Evolutionary conservation across 2,329 filamentous ascomycete species (phyloP), one percentile per base, ranked within the genome.

Genomic region (Lasiodiplodia theobromae): DNA sequence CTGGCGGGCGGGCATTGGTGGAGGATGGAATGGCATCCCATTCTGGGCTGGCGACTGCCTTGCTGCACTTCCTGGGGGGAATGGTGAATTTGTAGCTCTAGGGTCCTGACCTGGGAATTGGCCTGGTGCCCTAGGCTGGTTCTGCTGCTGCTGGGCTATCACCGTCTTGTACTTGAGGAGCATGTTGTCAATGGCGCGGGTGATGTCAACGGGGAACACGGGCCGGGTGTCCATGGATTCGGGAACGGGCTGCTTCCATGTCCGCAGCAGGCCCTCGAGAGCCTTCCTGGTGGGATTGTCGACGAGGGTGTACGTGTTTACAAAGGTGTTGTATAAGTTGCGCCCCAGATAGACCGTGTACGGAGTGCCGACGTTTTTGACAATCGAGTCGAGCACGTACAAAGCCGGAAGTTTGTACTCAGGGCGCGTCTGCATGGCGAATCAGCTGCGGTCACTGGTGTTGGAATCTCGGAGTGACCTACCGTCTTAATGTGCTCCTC

Each of bases 321-420:
- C 97, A 78, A 97, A 99, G 4, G 93, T 98, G 74, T 91, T 88
- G 81, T 95, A 98, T 49, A 99, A 88, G 76, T 95, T 95, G 51
- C 93, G 91, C 65, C 94, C 93, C 72, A 99, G 92, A 79, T 97
- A 98, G 14, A 98, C 86, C 0, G 95, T 98, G 81, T 99, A 99
- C 8, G 96, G 96, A 0, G 95, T 97, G 70, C 96, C 96, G 71
- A 99, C 94, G 84, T 99, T 98, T 82, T 99, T 99, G 77, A 97
- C 94, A 70, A 99, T 95, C 18, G 95, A 98, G 82, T 99, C 96
- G 77, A 99, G 90, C 72, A 99, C 93, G 82, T 98, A 99, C 34
- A 99, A 86, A n/a, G 96, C 93, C 21, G 96, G 94, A 2, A 99
- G 85, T 77, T 98, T 99, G 80, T 94, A 94, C 70, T 89, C 87